Conservation (phyloP, 306 rosid species). For the Ormosia semicastrata region DNA sequence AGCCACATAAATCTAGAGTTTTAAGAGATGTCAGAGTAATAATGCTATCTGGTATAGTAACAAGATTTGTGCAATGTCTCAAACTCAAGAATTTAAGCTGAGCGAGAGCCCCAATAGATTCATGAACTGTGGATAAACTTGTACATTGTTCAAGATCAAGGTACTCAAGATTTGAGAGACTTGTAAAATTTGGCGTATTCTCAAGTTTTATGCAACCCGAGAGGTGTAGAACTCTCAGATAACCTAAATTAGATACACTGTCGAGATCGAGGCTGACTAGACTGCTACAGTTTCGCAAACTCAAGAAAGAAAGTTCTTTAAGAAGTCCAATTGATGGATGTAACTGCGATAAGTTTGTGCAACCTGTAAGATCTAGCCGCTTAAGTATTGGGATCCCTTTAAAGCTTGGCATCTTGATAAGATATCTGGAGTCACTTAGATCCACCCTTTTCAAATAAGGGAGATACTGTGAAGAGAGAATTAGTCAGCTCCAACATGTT, state of each 20-base stretch:
- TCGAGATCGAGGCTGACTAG: background rate
- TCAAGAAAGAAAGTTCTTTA: background rate
- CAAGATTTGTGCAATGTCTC: background rate
- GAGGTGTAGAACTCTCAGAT: background rate
- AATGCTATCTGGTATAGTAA: background rate
- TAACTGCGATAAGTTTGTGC: background rate
- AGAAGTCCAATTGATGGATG: background rate
- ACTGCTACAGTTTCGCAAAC: background rate
- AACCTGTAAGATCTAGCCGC: background rate
- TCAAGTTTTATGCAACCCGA: background rate
- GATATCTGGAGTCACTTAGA: background rate
- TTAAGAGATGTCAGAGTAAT: background rate
- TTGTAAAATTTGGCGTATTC: background rate
- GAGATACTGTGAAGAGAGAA: background rate
- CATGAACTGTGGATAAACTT: background rate
- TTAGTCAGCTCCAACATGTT: background rate
- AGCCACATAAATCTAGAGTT: constrained; percentile 10
- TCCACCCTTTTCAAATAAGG: background rate
- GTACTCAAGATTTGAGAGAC: background rate
- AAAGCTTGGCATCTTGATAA: background rate
- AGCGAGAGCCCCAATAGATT: background rate
- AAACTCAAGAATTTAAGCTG: background rate
- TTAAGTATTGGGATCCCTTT: background rate
- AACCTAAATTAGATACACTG: background rate
- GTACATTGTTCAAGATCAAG: background rate